phyloP scores from a whole-genome alignment of 441 rosid genomes.

The Pelargonium myrrhifolium region DNA sequence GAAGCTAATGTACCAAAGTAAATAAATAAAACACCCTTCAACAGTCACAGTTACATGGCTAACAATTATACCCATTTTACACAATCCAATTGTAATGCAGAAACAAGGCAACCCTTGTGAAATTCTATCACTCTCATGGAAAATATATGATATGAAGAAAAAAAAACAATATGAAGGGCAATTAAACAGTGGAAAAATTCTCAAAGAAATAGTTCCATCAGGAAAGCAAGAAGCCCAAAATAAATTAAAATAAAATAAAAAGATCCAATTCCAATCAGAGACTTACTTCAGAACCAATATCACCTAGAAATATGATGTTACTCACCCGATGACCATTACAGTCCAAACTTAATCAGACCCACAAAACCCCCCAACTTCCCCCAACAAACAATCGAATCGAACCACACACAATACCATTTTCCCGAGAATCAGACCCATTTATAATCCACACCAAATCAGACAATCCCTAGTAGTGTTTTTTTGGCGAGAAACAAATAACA shows the following conservation, averaged over 20 bases:
- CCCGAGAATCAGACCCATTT: conserved; percentile 1
- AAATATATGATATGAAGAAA: background rate
- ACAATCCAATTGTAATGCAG: background rate
- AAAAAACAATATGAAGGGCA: too few relatives aligned
- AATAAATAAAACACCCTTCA: too few relatives aligned
- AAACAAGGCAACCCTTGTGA: background rate
- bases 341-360: background rate
- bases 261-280: background rate
- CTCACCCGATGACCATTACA: conserved; percentile 5
- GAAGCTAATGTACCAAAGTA: too few relatives aligned
- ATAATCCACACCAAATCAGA: background rate
- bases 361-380: background rate
- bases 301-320: background rate
- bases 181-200: background rate
- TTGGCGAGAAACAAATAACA: conserved; percentile 14
- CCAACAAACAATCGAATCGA: conserved; percentile 1
- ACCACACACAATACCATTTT: background rate
- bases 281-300: background rate
- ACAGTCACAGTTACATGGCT: too few relatives aligned
- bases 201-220: background rate
- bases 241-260: background rate
- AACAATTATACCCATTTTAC: background rate
- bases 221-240: background rate
- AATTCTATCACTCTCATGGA: background rate
- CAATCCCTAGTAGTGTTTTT: background rate